Evolutionary conservation across 768 basidiomycete genomes (phyloP).

Genomic region (Boletus vinaceobasis): DNA sequence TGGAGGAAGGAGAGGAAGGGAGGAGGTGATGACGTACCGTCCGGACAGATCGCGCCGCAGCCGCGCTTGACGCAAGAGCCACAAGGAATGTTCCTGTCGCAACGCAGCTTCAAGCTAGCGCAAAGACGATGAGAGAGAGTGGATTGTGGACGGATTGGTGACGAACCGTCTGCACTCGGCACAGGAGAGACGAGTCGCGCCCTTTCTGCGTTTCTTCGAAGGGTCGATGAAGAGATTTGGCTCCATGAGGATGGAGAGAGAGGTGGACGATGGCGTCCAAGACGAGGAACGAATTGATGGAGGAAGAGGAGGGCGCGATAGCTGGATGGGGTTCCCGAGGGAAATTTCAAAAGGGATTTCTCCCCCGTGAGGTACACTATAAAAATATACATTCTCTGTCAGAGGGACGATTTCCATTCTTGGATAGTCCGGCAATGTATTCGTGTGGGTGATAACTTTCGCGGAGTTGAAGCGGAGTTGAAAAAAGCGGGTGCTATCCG

Average conservation of each 20-base stretch:
- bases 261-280: slow-evolving; percentile 14
- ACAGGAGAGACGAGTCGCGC: slow-evolving; percentile 74
- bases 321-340: slow-evolving; percentile 17
- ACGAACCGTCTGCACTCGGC: slow-evolving; percentile 73
- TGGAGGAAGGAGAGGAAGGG: slow-evolving; percentile 11
- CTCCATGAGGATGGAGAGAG: slow-evolving; percentile 19
- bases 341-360: slow-evolving; percentile 10
- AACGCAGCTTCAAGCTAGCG: slow-evolving; percentile 37
- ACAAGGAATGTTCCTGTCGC: slow-evolving; percentile 75
- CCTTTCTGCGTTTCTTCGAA: slow-evolving; percentile 60
- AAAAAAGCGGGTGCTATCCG: background rate
- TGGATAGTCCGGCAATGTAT: slow-evolving; percentile 17
- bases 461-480: slow-evolving; percentile 23
- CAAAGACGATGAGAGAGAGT: background rate
- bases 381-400: slow-evolving; percentile 17
- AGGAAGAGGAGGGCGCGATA: slow-evolving; percentile 16
- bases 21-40: slow-evolving; percentile 45
- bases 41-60: slow-evolving; percentile 79
- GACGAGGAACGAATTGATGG: slow-evolving; percentile 26
- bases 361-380: slow-evolving; percentile 5
- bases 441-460: slow-evolving; percentile 9
- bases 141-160: background rate
- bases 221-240: slow-evolving; percentile 29
- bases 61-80: slow-evolving; percentile 79
- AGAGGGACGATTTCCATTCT: slow-evolving; percentile 18